A percentile compares a stretch with the other conserved stretches of the same genome.
These are phyloP conservation scores for Rhododendron kiyosumense DNA, from an alignment of 148 eudicot species.

Conservation along the genomic window DNA sequence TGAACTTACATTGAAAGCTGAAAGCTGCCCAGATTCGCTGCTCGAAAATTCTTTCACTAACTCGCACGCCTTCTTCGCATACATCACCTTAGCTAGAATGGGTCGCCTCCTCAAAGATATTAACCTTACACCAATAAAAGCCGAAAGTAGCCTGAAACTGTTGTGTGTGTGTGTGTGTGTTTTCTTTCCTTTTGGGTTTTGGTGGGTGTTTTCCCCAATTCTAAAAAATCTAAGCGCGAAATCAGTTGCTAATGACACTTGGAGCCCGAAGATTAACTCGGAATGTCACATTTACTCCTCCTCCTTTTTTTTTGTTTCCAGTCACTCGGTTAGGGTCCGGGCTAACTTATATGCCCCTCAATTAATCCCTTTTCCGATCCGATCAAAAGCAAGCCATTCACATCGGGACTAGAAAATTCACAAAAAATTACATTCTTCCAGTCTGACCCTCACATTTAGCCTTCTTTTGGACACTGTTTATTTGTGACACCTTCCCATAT, in stretches of 20 bases:
- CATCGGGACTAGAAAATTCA: no score
- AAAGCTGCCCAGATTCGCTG: slow-evolving; percentile 42
- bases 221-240: not conserved
- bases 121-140: not conserved
- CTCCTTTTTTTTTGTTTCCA: no score
- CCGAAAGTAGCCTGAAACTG: no score
- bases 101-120: not conserved
- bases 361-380: no score
- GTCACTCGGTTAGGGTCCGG: no score
- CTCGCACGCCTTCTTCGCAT: slow-evolving; percentile 36
- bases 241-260: not conserved
- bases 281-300: not conserved
- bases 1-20: slow-evolving; percentile 33
- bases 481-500: no score
- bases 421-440: no score
- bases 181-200: not conserved
- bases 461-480: no score
- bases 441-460: no score
- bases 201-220: slow-evolving; percentile 4
- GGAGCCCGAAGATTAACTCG: not conserved
- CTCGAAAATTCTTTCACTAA: slow-evolving; percentile 39
- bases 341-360: no score
- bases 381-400: no score
- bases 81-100: slow-evolving; percentile 19
- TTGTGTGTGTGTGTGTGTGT: not conserved